Percentiles rank a stretch among this genome's conserved stretches.
These are phyloP conservation scores for Xanthoparmelia taractica DNA, from an alignment of 495 filamentous ascomycete genomes.

Conservation along the genomic window DNA sequence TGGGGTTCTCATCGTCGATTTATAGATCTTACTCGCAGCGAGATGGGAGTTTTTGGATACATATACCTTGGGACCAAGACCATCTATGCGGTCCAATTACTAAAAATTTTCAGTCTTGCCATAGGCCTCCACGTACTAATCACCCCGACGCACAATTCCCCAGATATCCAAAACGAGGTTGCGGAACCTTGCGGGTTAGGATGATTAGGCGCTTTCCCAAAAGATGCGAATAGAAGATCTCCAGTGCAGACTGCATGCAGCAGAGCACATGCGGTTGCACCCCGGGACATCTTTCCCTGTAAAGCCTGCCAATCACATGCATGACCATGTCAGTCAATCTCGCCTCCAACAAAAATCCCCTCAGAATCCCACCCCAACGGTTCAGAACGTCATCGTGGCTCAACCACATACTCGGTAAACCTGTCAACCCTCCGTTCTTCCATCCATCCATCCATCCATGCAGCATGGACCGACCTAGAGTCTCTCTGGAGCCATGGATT, in stretches of 20 bases:
- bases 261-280: conserved; percentile 1
- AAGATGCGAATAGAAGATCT: neutral
- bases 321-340: neutral
- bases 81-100: neutral
- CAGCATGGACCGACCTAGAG: neutral
- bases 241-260: conserved; percentile 2
- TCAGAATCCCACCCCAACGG: neutral
- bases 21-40: neutral
- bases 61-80: neutral
- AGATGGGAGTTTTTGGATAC: neutral
- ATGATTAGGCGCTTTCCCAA: neutral
- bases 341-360: neutral
- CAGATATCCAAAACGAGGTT: neutral
- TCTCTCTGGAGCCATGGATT: neutral
- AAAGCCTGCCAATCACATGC: neutral
- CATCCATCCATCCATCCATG: neutral
- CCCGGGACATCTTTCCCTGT: conserved; percentile 1
- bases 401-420: neutral
- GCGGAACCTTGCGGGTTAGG: neutral
- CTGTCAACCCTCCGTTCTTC: neutral
- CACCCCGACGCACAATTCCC: neutral
- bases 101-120: no score
- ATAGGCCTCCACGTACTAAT: neutral
- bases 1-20: neutral
- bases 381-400: neutral